A percentile compares a stretch with the other conserved stretches of the same genome.
Conservation (phyloP, 345 rosid genomes). For the Gossypium rotundifolium region DNA sequence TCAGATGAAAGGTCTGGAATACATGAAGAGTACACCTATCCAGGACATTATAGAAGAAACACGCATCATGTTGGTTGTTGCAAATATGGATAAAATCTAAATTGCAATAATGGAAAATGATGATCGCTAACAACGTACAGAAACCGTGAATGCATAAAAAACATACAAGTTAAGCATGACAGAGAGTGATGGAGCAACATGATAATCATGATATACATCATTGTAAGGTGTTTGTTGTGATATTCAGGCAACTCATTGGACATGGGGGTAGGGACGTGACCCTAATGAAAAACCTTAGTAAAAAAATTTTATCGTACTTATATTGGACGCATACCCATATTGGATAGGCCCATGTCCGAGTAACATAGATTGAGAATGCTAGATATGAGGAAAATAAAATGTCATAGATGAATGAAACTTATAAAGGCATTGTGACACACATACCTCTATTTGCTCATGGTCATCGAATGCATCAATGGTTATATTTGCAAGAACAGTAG, state of each 20-base stretch:
- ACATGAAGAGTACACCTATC: slow-evolving; percentile 39
- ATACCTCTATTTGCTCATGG: slow-evolving; percentile 76
- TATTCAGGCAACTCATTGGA: not conserved
- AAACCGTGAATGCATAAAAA: not conserved
- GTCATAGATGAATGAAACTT: slow-evolving; percentile 3
- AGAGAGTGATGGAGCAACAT: not conserved
- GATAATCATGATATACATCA: not conserved
- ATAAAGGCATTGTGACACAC: slow-evolving; percentile 5
- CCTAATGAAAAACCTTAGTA: too few species aligned
- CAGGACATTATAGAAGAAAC: slow-evolving; percentile 1
- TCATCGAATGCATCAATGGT: slow-evolving; percentile 48
- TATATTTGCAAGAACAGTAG: slow-evolving; percentile 54
- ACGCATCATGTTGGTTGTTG: not conserved
- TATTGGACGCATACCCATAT: not conserved
- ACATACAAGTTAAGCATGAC: not conserved
- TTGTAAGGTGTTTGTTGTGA: not conserved
- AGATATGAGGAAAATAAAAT: not conserved
- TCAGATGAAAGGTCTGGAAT: slow-evolving; percentile 57
- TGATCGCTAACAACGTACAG: not conserved
- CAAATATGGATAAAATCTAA: not conserved
- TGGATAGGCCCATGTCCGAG: not conserved
- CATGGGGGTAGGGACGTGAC: too few species aligned
- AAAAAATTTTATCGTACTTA: not conserved
- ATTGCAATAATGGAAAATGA: not conserved
- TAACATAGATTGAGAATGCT: not conserved